Evolutionary conservation across 2,329 filamentous ascomycete species (phyloP).

Genomic region (Pestalotiopsis sp.): DNA sequence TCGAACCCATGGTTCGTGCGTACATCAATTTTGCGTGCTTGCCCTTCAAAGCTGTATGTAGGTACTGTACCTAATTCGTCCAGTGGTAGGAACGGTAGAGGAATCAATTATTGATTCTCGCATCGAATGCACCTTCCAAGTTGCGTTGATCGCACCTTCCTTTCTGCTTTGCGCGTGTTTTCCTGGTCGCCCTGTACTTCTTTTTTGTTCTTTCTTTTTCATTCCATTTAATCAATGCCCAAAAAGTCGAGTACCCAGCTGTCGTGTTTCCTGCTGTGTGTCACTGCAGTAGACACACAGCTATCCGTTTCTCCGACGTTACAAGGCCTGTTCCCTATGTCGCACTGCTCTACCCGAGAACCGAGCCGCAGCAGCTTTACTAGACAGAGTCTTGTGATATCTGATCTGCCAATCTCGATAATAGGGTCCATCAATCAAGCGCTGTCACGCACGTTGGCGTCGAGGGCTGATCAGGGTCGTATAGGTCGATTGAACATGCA

Average conservation of each 20-base stretch:
- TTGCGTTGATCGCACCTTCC: too few relatives aligned
- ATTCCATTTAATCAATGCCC: background rate
- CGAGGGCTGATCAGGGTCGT: background rate
- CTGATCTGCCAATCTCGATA: background rate
- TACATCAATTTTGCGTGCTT: background rate
- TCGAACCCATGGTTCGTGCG: slow-evolving; percentile 3
- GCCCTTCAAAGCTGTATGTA: background rate
- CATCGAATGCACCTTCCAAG: too few relatives aligned
- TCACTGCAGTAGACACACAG: background rate
- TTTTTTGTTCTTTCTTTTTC: background rate
- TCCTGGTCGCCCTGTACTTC: too few relatives aligned
- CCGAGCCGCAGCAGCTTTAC: background rate
- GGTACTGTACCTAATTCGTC: background rate
- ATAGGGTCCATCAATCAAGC: background rate
- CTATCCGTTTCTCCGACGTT: slow-evolving; percentile 1
- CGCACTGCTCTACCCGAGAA: slow-evolving; percentile 2
- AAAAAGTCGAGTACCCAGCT: background rate
- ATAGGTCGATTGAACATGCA: background rate
- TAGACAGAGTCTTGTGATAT: background rate
- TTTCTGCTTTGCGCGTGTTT: too few relatives aligned
- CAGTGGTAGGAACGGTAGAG: background rate
- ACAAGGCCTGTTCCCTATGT: background rate
- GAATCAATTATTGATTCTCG: background rate
- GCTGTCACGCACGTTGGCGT: background rate
- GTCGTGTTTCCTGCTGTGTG: background rate